Evolutionary conservation across 1,284 basidiomycete species (phyloP), one percentile per base, ranked within the genome.

Genomic region (Trichosporon inkin): DNA sequence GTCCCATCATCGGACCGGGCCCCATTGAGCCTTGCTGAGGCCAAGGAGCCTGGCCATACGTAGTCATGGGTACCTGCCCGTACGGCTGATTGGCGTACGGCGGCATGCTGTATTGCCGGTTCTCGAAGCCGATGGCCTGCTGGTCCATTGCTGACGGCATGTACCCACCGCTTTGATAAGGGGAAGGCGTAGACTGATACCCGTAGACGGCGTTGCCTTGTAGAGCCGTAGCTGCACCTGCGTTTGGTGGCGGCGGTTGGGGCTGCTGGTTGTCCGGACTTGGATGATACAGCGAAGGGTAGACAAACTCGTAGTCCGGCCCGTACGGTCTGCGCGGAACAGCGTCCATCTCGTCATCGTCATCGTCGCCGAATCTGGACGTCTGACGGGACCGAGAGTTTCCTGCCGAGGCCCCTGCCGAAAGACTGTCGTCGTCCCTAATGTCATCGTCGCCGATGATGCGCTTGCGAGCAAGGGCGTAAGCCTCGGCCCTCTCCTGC

Each of bases 401-500:
- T 14, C 61, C 60, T 1, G 52, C 62, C 0, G 61, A 53, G 8
- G 44, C 44, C 16, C 44, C 44, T 0, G 64, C 37, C 22, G 60
- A 62, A 13, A 49, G 53, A 19, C 39, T 61, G 17, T 66, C 62
- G 37, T 66, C 65, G 10, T 62, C 62, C 2, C 53, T 11, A 20
- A 34, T 3, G 6, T 62, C 60, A n/a, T 63, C 57, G 51, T 61
- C 58, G n/a, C 73, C 73, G 40, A 69, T 71, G 39, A 77, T 75
- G 57, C 72, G 62, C 56, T 72, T 71, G 49, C 69, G 55, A 17
- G 73, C 75, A 4, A 67, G 65, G 3, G 69, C 69, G 47, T 77
- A 77, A 3, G 70, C 73, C 5, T 67, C 62, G 39, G 73, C 71
- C 19, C 74, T 64, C 55, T 77, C 73, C 58, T 75, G 74, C 17